Evolutionary conservation across 2,329 filamentous ascomycete genomes (phyloP), one percentile per base, ranked within the genome.

Genomic region (Microcyclospora tardicrescens): DNA sequence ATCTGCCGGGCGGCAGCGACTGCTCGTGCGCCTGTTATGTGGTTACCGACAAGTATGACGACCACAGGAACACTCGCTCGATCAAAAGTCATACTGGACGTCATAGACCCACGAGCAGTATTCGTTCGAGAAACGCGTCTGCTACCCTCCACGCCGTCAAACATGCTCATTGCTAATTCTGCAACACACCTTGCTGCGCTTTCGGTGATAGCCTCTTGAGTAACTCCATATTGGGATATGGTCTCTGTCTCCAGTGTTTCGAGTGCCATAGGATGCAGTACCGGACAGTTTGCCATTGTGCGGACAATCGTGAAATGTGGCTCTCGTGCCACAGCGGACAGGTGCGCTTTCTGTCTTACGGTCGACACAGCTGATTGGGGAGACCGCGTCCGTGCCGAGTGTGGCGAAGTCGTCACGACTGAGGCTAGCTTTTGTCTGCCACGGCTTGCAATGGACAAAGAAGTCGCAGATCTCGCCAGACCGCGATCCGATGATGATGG

Each of bases 1-100:
- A 96, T 72, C 58, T 96, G 87, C 4, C 91, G 77, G 19, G 81
- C 86, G 3, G 86, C 86, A 11, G 85, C 83, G 38, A 96, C 71
- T 2, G 86, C 85, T 42, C 89, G 74, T 29, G 84, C 79, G 30
- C 89, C 87, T 1, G 81, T 86, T 48, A 85, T 85, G 60, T 94
- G 89, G 59, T 95, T 96, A n/a, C 91, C 89, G 0, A 84, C 87
- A n/a, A 96, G 69, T 6, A 96, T 75, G 15, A 93, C 77, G 36
- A 80, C 67, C 6, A 75, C 72, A 1, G 73, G 71, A 24, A 68
- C 63, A 12, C 67, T 61, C 29, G 67, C 63, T 35, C 66, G 62
- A 36, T 62, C 66, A 35, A 57, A 69, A 34, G 65, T 73, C 34
- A 71, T 69, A 60, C 65, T 75, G 55, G 71, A 73, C 36, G 69